phyloP scores from a whole-genome alignment of 306 rosid genomes.

The Psophocarpus tetragonolobus region DNA sequence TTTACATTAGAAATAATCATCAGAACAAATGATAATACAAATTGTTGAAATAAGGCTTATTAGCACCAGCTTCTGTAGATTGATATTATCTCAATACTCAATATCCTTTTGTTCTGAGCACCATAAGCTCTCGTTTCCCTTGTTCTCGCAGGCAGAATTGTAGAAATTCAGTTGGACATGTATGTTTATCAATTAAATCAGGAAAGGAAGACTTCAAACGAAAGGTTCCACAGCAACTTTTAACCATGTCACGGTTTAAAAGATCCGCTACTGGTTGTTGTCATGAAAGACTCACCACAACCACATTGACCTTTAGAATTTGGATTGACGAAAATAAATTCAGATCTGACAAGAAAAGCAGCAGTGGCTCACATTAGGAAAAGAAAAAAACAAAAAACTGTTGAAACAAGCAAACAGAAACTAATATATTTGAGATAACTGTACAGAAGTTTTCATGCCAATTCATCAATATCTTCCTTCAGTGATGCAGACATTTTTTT shows the following conservation, averaged over 20 bases:
- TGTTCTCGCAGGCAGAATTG: conserved; percentile 23
- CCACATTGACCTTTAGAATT: conserved; percentile 98
- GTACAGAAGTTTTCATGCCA: not conserved
- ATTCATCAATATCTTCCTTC: not conserved
- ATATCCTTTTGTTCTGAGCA: not conserved
- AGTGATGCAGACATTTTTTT: not conserved
- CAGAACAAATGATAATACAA: conserved; percentile 31
- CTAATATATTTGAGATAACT: too few species aligned
- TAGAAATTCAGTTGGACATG: conserved; percentile 20
- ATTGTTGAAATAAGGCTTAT: conserved; percentile 20
- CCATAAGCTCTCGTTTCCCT: conserved; percentile 25
- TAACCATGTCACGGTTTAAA: conserved; percentile 47
- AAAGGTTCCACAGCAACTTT: conserved; percentile 20
- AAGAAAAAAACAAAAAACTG: not conserved
- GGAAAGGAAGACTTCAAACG: conserved; percentile 18
- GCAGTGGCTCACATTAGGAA: not conserved
- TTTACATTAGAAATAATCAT: conserved; percentile 26
- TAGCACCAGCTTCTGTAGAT: conserved; percentile 31
- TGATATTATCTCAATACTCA: conserved; percentile 20
- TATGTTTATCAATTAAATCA: conserved; percentile 7
- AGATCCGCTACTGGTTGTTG: conserved; percentile 54
- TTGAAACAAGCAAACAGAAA: not conserved
- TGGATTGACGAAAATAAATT: conserved; percentile 89
- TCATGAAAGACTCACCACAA: conserved; percentile 93
- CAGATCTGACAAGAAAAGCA: conserved; percentile 59